phyloP scores from a whole-genome alignment of 2,329 filamentous ascomycete genomes.

The Aspergillus thermomutatus region DNA sequence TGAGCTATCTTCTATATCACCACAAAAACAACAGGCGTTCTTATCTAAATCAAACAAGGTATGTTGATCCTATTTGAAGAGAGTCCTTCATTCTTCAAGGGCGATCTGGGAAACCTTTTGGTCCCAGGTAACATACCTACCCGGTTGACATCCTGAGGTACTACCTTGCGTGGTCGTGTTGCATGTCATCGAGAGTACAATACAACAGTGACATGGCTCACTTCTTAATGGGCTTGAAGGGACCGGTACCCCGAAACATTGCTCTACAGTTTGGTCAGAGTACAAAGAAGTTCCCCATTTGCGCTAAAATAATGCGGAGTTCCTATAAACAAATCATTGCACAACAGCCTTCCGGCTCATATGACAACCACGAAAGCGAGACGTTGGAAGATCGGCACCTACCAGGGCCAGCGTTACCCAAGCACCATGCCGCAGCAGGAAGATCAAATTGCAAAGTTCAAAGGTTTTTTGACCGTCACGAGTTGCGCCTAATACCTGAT shows the following conservation, averaged over 20 bases:
- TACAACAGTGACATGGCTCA: neutral
- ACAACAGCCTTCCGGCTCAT: constrained; percentile 20
- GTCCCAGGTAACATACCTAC: neutral
- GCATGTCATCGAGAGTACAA: neutral
- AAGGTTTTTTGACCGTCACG: constrained; percentile 15
- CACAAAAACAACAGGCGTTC: no score
- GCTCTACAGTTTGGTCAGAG: neutral
- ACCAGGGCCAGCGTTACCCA: constrained; percentile 36
- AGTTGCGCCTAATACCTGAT: constrained; percentile 25
- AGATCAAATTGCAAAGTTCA: constrained; percentile 13
- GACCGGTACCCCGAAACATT: neutral
- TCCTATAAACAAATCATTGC: constrained; percentile 30
- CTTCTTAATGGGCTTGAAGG: neutral
- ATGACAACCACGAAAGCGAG: constrained; percentile 16
- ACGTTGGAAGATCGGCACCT: constrained; percentile 31
- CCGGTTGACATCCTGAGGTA: no score
- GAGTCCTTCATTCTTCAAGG: no score
- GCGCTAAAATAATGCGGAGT: constrained; percentile 18
- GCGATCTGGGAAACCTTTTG: no score
- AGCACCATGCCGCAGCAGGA: constrained; percentile 19
- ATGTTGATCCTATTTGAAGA: neutral
- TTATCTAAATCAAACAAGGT: neutral
- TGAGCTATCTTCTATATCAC: neutral
- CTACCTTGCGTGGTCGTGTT: no score
- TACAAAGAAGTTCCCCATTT: constrained; percentile 7